phyloP scores from a whole-genome alignment of 179 eudicot species.

The Beta corolliflora region DNA sequence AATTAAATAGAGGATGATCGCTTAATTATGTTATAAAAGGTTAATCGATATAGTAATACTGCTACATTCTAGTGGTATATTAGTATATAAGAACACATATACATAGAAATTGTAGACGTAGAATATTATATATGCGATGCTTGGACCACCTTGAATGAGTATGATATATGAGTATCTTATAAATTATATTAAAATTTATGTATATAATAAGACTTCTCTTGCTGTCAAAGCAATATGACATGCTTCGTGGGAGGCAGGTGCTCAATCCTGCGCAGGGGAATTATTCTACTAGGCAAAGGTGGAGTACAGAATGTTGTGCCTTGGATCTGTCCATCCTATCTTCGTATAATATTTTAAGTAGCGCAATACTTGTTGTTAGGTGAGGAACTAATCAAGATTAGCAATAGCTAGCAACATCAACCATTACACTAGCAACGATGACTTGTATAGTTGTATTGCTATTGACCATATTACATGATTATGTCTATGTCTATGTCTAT shows the following conservation, averaged over 20 bases:
- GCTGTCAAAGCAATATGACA: neutral
- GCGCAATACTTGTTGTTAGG: neutral
- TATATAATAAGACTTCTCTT: neutral
- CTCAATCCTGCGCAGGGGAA: constrained; percentile 4
- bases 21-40: too few species aligned
- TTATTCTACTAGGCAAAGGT: constrained; percentile 4
- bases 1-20: too few species aligned
- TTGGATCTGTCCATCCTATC: neutral
- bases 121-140: too few species aligned
- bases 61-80: too few species aligned
- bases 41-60: too few species aligned
- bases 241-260: constrained; percentile 20
- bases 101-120: too few species aligned
- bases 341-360: neutral
- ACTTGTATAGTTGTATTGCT: neutral
- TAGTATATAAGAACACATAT: too few species aligned
- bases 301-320: constrained; percentile 27
- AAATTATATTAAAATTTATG: neutral
- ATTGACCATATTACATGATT: too few species aligned
- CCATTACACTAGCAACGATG: neutral
- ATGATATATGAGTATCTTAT: neutral
- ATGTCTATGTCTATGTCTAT: too few species aligned
- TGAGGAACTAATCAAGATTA: neutral
- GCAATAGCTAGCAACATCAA: neutral
- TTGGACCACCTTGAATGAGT: too few species aligned